Conservation (phyloP, 2,329 filamentous ascomycete genomes). For the Xylariaceae sp. region DNA sequence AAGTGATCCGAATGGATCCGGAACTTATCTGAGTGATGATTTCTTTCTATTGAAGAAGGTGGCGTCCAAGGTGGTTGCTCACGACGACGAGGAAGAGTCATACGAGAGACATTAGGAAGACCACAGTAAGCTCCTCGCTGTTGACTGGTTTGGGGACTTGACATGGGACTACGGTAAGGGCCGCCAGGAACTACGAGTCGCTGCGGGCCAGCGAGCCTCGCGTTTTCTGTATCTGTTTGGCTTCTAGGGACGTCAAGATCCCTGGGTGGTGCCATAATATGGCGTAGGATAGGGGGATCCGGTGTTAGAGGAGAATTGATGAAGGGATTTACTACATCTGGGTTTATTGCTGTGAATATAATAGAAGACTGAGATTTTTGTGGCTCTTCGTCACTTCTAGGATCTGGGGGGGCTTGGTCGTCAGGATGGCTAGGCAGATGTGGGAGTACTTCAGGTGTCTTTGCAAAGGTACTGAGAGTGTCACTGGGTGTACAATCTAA, state of each 20-base stretch:
- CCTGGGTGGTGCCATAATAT: slow-evolving; percentile 35
- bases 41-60: slow-evolving; percentile 35
- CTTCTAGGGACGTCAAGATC: slow-evolving; percentile 38
- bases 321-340: background rate
- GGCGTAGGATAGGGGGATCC: slow-evolving; percentile 39
- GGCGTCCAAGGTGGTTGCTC: slow-evolving; percentile 38
- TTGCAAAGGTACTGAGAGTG: background rate
- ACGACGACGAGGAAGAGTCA: slow-evolving; percentile 17
- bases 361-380: slow-evolving; percentile 1
- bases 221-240: slow-evolving; percentile 18
- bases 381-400: background rate
- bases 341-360: slow-evolving; percentile 21
- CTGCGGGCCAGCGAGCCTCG: slow-evolving; percentile 4
- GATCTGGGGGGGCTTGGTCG: background rate
- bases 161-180: slow-evolving; percentile 35
- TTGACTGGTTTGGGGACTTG: slow-evolving; percentile 25
- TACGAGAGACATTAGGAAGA: slow-evolving; percentile 4
- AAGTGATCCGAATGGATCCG: background rate
- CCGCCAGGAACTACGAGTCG: slow-evolving; percentile 28
- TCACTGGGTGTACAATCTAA: background rate
- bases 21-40: background rate
- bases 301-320: slow-evolving; percentile 24
- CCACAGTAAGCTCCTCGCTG: background rate
- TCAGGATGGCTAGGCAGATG: background rate
- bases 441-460: background rate